Evolutionary conservation across 2,329 filamentous ascomycete genomes (phyloP).

Genomic region (Xylariaceae sp.): DNA sequence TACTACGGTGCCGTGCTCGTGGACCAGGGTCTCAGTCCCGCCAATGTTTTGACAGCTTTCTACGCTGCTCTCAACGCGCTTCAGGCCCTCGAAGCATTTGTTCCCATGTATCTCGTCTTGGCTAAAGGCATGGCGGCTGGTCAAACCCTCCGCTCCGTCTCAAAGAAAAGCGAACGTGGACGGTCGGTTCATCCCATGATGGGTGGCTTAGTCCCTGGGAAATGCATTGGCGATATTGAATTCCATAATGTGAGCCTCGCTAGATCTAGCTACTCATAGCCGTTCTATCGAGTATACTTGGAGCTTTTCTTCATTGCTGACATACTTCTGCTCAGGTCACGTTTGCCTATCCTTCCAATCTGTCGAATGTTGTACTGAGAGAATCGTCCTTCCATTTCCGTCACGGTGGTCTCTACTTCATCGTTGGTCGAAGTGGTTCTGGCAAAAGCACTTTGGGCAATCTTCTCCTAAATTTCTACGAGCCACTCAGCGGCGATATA

Average conservation of each 20-base stretch:
- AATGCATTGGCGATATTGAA: conserved; percentile 65
- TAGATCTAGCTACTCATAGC: too few relatives aligned
- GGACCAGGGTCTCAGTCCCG: conserved; percentile 56
- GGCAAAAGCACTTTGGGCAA: conserved; percentile 89
- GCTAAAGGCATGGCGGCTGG: conserved; percentile 78
- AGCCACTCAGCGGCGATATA: conserved; percentile 62
- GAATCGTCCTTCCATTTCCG: conserved; percentile 67
- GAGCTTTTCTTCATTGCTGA: conserved; percentile 12
- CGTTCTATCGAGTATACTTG: too few relatives aligned
- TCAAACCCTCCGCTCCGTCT: conserved; percentile 53
- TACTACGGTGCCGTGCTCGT: conserved; percentile 80
- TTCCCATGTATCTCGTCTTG: conserved; percentile 75
- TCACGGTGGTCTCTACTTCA: conserved; percentile 70
- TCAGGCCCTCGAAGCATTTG: conserved; percentile 68
- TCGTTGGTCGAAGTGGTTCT: conserved; percentile 84
- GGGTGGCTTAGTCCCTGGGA: conserved; percentile 33
- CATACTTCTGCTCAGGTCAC: conserved; percentile 53
- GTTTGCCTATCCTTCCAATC: conserved; percentile 77
- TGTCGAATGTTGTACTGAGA: conserved; percentile 56
- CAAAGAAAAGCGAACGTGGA: conserved; percentile 30
- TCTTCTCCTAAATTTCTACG: conserved; percentile 76
- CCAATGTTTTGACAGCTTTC: conserved; percentile 77
- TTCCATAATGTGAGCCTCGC: conserved; percentile 59
- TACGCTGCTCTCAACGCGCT: conserved; percentile 77
- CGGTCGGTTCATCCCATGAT: conserved; percentile 29